Evolutionary conservation across 169 alveolate species (phyloP), one percentile per base, ranked within the genome.

Genomic region (Plasmodium malariae): DNA sequence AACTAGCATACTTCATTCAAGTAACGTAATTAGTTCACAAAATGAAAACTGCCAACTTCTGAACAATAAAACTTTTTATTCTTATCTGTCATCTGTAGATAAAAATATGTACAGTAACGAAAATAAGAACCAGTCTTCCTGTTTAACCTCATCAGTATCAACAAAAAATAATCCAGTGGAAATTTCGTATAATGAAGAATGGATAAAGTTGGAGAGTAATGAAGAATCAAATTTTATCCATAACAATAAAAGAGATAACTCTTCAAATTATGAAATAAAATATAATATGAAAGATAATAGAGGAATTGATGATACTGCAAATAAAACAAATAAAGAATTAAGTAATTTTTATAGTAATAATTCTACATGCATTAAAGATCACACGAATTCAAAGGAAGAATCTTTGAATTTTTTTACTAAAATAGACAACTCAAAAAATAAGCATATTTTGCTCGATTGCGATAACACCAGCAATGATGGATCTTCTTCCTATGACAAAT

Each of bases 1-100:
- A 43, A 83, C 74, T 24, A 83, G 73, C 36, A 83, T 83, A 37
- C 40, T 1, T 19, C 71, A 83, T 63, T 43, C 76, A 59, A 83
- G 83, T 32, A 71, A 83, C 67, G 55, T 60, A 65, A 34, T 51
- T n/a, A 83, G 48, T 17, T 83, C 91, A 51, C 45, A 30, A 17
- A 65, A 70, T 70, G 83, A 83, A 83, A 83, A 24, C 49, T 30
- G 36, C 26, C 24, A 5, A 6, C 11, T 26, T 24, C 78, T 19
- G 17, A 43, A 26, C n/a, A 37, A 28, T 65, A 40, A 78, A 36
- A 65, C 40, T 28, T 45, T 45, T 43, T 26, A 28, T 78, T 71
- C 34, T 45, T 78, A 59, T 48, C 19, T 32, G 21, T 19, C 72
- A 12, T 34, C 62, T 12, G 26, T 51, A 37, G 48, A 57, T 55